A percentile compares a stretch with the other conserved stretches of the same genome.
These are phyloP conservation scores for Emergomyces africanus DNA, from an alignment of 2,329 filamentous ascomycete species.

Conservation along the genomic window DNA sequence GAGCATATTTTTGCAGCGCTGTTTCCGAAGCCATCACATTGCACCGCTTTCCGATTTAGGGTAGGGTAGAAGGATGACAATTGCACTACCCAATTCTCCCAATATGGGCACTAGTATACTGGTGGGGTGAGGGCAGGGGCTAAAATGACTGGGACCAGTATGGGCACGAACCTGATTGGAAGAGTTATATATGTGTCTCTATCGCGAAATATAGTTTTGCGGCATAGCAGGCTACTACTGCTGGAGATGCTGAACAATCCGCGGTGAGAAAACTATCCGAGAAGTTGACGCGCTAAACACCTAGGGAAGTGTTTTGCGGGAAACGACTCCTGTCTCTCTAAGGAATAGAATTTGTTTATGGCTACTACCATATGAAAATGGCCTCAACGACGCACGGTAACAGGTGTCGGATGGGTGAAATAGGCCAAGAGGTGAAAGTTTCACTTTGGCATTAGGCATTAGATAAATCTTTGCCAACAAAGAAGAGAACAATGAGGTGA, in stretches of 20 bases:
- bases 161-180: background rate
- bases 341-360: background rate
- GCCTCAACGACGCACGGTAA: background rate
- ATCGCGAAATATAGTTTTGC: background rate
- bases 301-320: background rate
- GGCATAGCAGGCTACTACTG: background rate
- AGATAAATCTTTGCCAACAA: background rate
- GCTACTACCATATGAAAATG: background rate
- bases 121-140: background rate
- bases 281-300: background rate
- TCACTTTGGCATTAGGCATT: background rate
- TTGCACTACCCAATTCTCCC: no score
- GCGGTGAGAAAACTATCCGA: background rate
- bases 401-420: background rate
- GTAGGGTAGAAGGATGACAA: no score
- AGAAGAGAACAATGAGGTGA: background rate
- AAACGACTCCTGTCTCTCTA: background rate
- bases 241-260: background rate
- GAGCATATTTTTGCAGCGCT: background rate
- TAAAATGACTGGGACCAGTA: background rate
- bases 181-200: background rate
- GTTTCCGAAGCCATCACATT: background rate
- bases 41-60: background rate
- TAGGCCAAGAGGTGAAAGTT: background rate
- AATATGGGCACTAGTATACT: no score